These are phyloP conservation scores for Articulospora tetracladia DNA, from an alignment of 495 filamentous ascomycete genomes.

Conservation along the genomic window DNA sequence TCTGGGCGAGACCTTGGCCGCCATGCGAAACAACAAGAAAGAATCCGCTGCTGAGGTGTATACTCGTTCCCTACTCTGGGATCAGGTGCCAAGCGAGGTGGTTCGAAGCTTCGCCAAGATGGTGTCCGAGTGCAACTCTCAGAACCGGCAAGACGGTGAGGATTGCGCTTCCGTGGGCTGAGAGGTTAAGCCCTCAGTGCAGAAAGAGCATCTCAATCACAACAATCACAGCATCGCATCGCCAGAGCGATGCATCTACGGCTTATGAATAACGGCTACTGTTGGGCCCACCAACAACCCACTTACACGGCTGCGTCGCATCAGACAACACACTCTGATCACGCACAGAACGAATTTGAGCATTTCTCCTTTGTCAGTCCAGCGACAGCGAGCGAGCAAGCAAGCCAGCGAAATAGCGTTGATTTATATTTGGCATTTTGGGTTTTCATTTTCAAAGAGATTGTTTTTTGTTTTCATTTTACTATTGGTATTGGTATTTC, in stretches of 20 bases:
- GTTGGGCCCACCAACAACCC: background rate
- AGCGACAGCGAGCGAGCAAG: conserved; percentile 28
- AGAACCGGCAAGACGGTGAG: conserved; percentile 13
- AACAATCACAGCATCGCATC: background rate
- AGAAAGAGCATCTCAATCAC: background rate
- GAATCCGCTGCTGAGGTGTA: conserved; percentile 80
- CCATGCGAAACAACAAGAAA: conserved; percentile 66
- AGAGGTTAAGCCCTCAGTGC: background rate
- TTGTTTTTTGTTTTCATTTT: background rate
- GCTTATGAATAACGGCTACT: conserved; percentile 26
- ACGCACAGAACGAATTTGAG: conserved; percentile 25
- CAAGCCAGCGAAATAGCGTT: conserved; percentile 34
- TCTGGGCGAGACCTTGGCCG: conserved; percentile 78
- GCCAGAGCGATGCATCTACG: background rate
- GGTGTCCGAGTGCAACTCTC: conserved; percentile 55
- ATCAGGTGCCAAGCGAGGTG: conserved; percentile 85
- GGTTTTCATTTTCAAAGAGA: conserved; percentile 6
- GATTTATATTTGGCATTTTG: conserved; percentile 19
- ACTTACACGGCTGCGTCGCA: background rate
- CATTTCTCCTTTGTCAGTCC: conserved; percentile 28
- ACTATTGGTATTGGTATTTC: conserved; percentile 4
- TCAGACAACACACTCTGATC: conserved; percentile 22
- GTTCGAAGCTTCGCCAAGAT: conserved; percentile 89
- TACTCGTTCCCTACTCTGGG: conserved; percentile 89
- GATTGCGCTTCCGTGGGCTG: conserved; percentile 18